phyloP scores from a whole-genome alignment of 2,329 filamentous ascomycete genomes.

The Aspergillus sp. region DNA sequence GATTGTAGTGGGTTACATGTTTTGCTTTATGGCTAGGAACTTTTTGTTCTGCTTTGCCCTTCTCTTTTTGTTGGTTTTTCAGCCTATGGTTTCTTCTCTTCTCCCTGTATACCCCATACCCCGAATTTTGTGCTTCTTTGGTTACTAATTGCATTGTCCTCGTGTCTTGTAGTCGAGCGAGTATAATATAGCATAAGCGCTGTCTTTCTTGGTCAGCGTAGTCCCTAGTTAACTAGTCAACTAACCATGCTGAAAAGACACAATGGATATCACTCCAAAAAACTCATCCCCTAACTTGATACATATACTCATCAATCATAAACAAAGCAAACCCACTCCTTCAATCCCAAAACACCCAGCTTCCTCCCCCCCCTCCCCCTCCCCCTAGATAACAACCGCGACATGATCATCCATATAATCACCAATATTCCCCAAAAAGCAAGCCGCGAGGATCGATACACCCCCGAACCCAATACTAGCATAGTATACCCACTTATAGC shows the following conservation, averaged over 20 bases:
- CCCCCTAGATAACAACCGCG: slow-evolving; percentile 48
- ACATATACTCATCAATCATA: not conserved
- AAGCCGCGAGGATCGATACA: slow-evolving; percentile 56
- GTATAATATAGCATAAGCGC: not conserved
- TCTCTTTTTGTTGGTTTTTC: slow-evolving; percentile 1
- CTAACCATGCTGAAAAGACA: not conserved
- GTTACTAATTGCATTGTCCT: not conserved
- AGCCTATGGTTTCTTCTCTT: not conserved
- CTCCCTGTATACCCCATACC: not conserved
- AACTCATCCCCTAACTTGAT: not conserved
- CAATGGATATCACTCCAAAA: not conserved
- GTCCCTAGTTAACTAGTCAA: not conserved
- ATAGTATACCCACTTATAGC: slow-evolving; percentile 63
- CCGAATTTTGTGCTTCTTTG: not conserved
- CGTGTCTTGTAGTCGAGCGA: not conserved
- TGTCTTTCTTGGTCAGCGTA: not conserved
- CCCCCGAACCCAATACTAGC: slow-evolving; percentile 62
- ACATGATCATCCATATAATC: slow-evolving; percentile 61
- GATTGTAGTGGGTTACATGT: not conserved
- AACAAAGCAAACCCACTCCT: not conserved
- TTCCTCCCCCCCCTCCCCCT: too few species aligned
- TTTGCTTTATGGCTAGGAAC: too few species aligned
- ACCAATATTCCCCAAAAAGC: slow-evolving; percentile 60
- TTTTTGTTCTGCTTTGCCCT: not conserved
- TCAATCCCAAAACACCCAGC: not conserved